phyloP scores from a whole-genome alignment of 306 rosid genomes.

The Mucuna pruriens region DNA sequence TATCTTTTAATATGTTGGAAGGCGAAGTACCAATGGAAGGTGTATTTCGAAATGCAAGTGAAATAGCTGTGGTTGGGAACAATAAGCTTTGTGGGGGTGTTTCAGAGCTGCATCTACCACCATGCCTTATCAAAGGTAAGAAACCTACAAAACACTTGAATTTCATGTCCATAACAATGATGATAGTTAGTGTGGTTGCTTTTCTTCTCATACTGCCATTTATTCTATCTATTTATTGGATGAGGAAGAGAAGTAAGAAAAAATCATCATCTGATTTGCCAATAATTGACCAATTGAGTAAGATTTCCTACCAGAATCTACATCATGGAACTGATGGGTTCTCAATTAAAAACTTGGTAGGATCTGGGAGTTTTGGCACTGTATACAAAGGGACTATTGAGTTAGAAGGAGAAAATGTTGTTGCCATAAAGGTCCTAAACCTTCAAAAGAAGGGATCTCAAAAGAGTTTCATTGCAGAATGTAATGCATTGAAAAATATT shows the following conservation, averaged over 20 bases:
- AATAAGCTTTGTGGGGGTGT: conserved; percentile 43
- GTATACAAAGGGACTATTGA: conserved; percentile 41
- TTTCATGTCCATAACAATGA: background rate
- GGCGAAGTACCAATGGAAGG: conserved; percentile 55
- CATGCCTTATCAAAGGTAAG: conserved; percentile 30
- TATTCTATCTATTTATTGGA: background rate
- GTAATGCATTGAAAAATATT: conserved; percentile 34
- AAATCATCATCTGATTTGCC: background rate
- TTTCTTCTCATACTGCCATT: conserved; percentile 16
- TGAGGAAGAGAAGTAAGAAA: conserved; percentile 11
- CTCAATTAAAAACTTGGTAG: conserved; percentile 28
- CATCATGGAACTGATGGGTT: conserved; percentile 39
- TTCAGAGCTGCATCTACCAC: conserved; percentile 26
- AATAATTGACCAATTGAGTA: background rate
- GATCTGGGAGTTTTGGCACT: conserved; percentile 33
- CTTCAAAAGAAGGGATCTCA: conserved; percentile 40
- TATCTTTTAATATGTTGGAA: conserved; percentile 52
- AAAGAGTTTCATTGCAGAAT: conserved; percentile 43
- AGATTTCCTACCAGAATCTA: conserved; percentile 35
- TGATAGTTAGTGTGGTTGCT: conserved; percentile 17
- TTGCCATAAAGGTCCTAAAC: conserved; percentile 47
- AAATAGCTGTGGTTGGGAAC: conserved; percentile 25
- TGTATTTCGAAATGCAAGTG: conserved; percentile 41
- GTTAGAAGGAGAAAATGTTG: background rate
- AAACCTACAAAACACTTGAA: conserved; percentile 9